Conservation (phyloP, 2,329 filamentous ascomycete genomes). For the Sclerotinia minor region DNA sequence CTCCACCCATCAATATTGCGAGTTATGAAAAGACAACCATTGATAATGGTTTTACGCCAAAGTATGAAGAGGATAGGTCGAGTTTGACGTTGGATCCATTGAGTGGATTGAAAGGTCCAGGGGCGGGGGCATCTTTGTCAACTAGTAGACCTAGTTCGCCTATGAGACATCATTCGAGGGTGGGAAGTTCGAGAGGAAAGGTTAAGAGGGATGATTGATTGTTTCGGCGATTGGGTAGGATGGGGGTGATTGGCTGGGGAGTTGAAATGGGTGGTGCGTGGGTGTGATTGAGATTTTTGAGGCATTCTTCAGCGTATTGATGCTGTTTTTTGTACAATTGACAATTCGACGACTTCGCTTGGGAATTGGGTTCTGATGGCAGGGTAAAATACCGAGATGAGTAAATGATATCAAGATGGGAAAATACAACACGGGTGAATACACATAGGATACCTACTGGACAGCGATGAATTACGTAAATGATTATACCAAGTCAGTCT, state of each 20-base stretch:
- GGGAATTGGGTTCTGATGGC: not conserved
- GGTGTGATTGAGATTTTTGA: not conserved
- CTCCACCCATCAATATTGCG: constrained; percentile 67
- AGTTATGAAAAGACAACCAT: constrained; percentile 68
- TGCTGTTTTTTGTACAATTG: not conserved
- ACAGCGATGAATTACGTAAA: constrained; percentile 14
- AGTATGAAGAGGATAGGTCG: constrained; percentile 37
- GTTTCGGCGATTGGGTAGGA: not conserved
- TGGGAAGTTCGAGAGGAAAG: constrained; percentile 44
- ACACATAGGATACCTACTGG: constrained; percentile 7
- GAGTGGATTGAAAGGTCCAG: constrained; percentile 45
- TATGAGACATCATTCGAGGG: constrained; percentile 46
- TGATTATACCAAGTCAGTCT: not conserved
- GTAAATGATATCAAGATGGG: constrained; percentile 3
- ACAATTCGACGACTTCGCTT: not conserved
- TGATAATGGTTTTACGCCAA: constrained; percentile 41
- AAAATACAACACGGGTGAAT: constrained; percentile 22
- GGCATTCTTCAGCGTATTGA: not conserved
- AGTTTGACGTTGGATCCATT: constrained; percentile 40
- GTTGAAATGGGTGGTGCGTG: not conserved
- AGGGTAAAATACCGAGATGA: constrained; percentile 4
- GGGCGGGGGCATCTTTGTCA: constrained; percentile 43
- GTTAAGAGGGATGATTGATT: constrained; percentile 44
- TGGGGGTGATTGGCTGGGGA: not conserved
- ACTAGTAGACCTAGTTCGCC: constrained; percentile 55